Evolutionary conservation across 2,329 filamentous ascomycete genomes (phyloP), one percentile per base, ranked within the genome.

Genomic region (Diaporthe sp.): DNA sequence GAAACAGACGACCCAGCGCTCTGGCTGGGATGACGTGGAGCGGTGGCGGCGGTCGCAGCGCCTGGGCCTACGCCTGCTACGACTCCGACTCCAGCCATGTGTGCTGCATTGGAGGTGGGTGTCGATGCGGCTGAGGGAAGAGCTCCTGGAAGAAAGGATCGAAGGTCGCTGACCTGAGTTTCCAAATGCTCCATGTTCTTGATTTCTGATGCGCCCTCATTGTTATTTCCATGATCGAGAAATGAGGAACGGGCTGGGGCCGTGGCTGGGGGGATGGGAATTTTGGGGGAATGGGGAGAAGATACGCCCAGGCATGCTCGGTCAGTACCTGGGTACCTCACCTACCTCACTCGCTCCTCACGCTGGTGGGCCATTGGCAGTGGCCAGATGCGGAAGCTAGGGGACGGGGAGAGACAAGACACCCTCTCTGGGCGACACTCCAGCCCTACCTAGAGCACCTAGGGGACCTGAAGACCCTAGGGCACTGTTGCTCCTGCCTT

Each of bases 141-240:
- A 77, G 79, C 81, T 74, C 83, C 80, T 87, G 84, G 44, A 79
- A 90, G 83, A 79, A 87, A 89, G 9, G 80, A 80, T 79, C 87
- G 87, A 83, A 90, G 82, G 83, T 90, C 88, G 81, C 86, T 88
- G 77, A 86, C 88, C 83, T 90, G 88, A 74, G 84, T 86, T 80
- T 89, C 87, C 78, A 90, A 87, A 81, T 87, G 88, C 80, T 90
- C 88, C 88, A 90, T 90, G 10, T 62, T 75, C 68, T 55, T 55
- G 57, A 44, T 34, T 42, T n/a, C 28, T 69, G 65, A 53, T 39
- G 65, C 37, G 65, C 34, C 65, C 65, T 55, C 65, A 69, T 69
- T 69, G 65, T 69, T 69, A 69, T 69, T 55, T 53, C 51, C 65
- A 53, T 69, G 65, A 69, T 69, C 49, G 34, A 69, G 65, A 69